Percentiles rank a stretch among this genome's conserved stretches.
Conservation (phyloP, 164 flowering plant genomes). For the Hamamelis virginiana region DNA sequence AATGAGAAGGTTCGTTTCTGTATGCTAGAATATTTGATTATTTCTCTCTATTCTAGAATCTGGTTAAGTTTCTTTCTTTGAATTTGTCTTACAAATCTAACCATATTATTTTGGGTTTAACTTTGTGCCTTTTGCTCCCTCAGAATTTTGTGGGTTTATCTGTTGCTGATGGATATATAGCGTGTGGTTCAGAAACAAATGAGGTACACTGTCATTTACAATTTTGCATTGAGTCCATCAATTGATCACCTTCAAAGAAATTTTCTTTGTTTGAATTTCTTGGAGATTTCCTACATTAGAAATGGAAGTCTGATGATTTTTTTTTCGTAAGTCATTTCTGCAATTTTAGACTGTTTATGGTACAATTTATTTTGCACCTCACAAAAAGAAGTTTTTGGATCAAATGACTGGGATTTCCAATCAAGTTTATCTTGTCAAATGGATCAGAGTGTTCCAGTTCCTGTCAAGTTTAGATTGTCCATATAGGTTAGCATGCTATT, state of each 20-base stretch:
- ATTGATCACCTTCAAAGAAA: background rate
- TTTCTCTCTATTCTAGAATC: constrained; percentile 1
- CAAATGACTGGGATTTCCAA: background rate
- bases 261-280: too few relatives aligned
- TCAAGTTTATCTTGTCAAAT: background rate
- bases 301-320: background rate
- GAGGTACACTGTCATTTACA: constrained; percentile 53
- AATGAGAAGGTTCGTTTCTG: constrained; percentile 79
- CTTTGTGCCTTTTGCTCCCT: constrained; percentile 19
- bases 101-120: background rate
- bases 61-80: background rate
- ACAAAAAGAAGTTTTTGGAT: background rate
- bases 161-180: constrained; percentile 79
- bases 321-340: background rate
- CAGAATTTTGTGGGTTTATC: constrained; percentile 97
- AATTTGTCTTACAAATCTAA: background rate
- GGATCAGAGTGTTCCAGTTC: background rate
- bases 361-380: background rate
- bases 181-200: constrained; percentile 96
- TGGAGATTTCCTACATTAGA: background rate
- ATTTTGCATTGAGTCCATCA: background rate
- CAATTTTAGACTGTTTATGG: background rate
- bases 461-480: background rate
- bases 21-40: background rate
- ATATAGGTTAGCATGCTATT: background rate